phyloP scores from a whole-genome alignment of 2,329 filamentous ascomycete genomes.

The Microdochium paspali region DNA sequence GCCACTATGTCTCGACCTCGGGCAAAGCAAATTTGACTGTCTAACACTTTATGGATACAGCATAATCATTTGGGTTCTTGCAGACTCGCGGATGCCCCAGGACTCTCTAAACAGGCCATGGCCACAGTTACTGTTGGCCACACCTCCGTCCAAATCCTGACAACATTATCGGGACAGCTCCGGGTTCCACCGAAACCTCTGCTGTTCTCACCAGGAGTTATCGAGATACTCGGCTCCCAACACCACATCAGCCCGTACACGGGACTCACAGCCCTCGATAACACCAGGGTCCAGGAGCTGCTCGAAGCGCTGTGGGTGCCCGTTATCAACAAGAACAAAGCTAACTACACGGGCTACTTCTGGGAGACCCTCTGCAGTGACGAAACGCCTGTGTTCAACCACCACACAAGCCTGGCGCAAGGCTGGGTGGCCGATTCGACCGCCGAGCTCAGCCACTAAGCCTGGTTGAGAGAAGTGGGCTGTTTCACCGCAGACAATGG shows the following conservation, averaged over 20 bases:
- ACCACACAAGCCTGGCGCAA: constrained; percentile 19
- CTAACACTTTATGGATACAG: too few relatives aligned
- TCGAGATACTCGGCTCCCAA: constrained; percentile 6
- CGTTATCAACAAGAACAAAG: constrained; percentile 12
- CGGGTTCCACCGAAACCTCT: constrained; percentile 4
- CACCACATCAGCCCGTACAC: constrained; percentile 17
- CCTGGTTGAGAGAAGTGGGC: constrained; percentile 10
- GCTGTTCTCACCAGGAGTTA: constrained; percentile 9
- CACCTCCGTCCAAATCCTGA: constrained; percentile 8
- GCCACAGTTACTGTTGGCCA: too few relatives aligned
- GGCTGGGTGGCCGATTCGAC: constrained; percentile 21
- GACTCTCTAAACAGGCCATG: too few relatives aligned
- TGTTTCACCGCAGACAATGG: constrained; percentile 21
- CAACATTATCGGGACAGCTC: constrained; percentile 4
- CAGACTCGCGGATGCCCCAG: too few relatives aligned
- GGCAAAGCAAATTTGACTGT: too few relatives aligned
- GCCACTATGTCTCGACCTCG: too few relatives aligned
- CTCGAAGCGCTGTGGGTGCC: constrained; percentile 13
- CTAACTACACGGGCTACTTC: constrained; percentile 18
- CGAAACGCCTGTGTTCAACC: constrained; percentile 13
- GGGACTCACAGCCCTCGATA: constrained; percentile 9
- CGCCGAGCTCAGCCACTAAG: constrained; percentile 13
- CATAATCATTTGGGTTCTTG: too few relatives aligned
- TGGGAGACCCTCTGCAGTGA: constrained; percentile 16
- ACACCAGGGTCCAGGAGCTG: constrained; percentile 3